These are phyloP conservation scores for Diplocarpon rosae DNA, from an alignment of 2,329 filamentous ascomycete genomes.

Conservation along the genomic window DNA sequence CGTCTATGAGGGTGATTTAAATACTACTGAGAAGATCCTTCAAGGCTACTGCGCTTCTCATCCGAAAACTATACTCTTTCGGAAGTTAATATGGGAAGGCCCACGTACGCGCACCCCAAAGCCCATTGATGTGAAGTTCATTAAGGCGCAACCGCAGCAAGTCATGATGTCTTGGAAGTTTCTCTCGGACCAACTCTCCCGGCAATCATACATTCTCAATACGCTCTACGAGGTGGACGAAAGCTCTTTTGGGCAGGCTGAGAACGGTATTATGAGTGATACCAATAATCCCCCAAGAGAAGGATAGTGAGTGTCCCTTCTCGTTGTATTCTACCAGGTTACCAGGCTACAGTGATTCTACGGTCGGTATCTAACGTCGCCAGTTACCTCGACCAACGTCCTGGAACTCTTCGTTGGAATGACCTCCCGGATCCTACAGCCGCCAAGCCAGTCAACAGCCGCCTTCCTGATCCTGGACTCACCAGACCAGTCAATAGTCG, in stretches of 20 bases:
- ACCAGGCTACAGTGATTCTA: not conserved
- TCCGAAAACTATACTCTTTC: conserved; percentile 37
- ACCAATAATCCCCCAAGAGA: not conserved
- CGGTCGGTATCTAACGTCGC: conserved; percentile 4
- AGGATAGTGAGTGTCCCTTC: not conserved
- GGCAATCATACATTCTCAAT: conserved; percentile 47
- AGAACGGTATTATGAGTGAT: not conserved
- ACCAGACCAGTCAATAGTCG: conserved; percentile 23
- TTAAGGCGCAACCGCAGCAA: conserved; percentile 13
- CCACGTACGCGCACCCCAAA: conserved; percentile 31
- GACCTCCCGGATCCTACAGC: conserved; percentile 47
- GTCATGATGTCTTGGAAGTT: conserved; percentile 35
- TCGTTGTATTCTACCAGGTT: not conserved
- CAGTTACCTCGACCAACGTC: conserved; percentile 31
- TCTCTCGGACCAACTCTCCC: conserved; percentile 41
- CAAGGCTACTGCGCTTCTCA: conserved; percentile 47
- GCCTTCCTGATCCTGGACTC: conserved; percentile 41
- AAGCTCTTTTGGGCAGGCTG: conserved; percentile 35
- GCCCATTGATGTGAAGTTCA: conserved; percentile 16
- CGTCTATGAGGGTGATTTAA: conserved; percentile 39
- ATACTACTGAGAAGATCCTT: conserved; percentile 40
- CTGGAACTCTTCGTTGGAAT: conserved; percentile 44
- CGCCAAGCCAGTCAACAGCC: not conserved
- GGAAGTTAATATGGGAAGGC: conserved; percentile 41
- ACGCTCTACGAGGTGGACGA: conserved; percentile 41